Evolutionary conservation across 1,284 basidiomycete species (phyloP).

Genomic region (Cyathus olla): DNA sequence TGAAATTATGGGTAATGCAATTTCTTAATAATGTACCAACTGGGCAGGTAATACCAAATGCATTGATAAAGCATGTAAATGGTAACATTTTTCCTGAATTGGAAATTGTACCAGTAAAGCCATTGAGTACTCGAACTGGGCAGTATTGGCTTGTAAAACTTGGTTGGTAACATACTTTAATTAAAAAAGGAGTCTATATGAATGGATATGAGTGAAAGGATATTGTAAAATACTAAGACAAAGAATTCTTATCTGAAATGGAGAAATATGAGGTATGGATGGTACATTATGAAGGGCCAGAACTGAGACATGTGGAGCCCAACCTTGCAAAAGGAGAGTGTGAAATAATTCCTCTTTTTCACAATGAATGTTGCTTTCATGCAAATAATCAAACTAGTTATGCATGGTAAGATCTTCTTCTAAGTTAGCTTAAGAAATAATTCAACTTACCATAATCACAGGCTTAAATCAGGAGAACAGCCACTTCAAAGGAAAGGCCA

Average conservation of each 20-base stretch:
- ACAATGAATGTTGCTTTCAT: constrained; percentile 26
- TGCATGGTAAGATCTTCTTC: constrained; percentile 16
- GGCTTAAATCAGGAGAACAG: constrained; percentile 1
- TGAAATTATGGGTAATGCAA: constrained; percentile 13
- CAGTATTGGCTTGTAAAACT: constrained; percentile 14
- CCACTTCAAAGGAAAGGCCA: constrained; percentile 18
- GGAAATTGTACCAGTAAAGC: constrained; percentile 18
- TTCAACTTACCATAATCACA: too few species aligned
- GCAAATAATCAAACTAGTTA: constrained; percentile 15
- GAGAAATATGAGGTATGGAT: constrained; percentile 17
- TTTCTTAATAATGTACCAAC: constrained; percentile 25
- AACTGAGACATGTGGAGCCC: constrained; percentile 13
- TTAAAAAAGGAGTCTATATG: constrained; percentile 40
- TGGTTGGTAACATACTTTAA: constrained; percentile 19
- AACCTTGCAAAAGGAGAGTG: constrained; percentile 15
- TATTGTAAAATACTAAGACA: constrained; percentile 39
- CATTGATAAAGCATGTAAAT: constrained; percentile 30
- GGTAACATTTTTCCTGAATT: constrained; percentile 29
- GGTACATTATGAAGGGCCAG: constrained; percentile 20
- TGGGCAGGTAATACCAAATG: constrained; percentile 32
- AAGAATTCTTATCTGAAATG: constrained; percentile 37
- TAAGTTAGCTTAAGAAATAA: too few species aligned
- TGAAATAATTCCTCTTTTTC: constrained; percentile 21
- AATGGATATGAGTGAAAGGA: constrained; percentile 47
- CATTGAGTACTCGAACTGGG: constrained; percentile 30